Conservation (phyloP, 2,329 filamentous ascomycete genomes). For the Huntiella decipiens region DNA sequence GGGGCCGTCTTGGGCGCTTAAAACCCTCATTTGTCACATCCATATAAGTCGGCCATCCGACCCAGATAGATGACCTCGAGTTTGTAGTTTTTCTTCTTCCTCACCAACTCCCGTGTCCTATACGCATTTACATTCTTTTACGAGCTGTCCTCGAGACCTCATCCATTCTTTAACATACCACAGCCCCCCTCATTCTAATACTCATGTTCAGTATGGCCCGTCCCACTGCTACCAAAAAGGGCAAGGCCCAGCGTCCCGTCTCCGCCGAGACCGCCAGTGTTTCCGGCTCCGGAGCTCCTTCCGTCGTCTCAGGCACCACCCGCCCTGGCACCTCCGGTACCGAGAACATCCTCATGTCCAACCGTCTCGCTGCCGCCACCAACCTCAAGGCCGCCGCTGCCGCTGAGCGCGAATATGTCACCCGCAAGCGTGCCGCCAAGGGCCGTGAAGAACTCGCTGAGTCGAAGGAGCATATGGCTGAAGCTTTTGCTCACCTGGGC, state of each 20-base stretch:
- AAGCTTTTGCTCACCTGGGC: constrained; percentile 21
- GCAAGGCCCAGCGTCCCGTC: not conserved
- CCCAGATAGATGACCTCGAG: no score
- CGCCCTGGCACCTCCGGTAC: constrained; percentile 26
- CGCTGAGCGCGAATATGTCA: constrained; percentile 23
- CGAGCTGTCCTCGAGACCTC: not conserved
- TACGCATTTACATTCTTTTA: not conserved
- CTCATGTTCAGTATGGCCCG: constrained; percentile 9
- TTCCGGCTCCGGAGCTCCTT: constrained; percentile 1
- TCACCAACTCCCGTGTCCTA: no score
- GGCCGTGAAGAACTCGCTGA: constrained; percentile 22
- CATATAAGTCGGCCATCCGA: no score
- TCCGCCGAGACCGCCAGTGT: not conserved
- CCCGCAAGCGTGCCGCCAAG: constrained; percentile 22
- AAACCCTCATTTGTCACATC: no score
- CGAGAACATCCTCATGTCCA: constrained; percentile 22
- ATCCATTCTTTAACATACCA: not conserved
- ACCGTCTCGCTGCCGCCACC: constrained; percentile 21
- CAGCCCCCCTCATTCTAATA: not conserved
- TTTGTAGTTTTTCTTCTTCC: no score
- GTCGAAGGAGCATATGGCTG: constrained; percentile 22
- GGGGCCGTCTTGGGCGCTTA: no score
- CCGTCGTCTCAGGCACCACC: not conserved
- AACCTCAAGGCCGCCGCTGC: constrained; percentile 21
- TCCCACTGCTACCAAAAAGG: not conserved